A percentile compares a stretch with the other conserved stretches of the same genome.
Conservation (phyloP, 2,329 filamentous ascomycete species). For the Colletotrichum sojae region DNA sequence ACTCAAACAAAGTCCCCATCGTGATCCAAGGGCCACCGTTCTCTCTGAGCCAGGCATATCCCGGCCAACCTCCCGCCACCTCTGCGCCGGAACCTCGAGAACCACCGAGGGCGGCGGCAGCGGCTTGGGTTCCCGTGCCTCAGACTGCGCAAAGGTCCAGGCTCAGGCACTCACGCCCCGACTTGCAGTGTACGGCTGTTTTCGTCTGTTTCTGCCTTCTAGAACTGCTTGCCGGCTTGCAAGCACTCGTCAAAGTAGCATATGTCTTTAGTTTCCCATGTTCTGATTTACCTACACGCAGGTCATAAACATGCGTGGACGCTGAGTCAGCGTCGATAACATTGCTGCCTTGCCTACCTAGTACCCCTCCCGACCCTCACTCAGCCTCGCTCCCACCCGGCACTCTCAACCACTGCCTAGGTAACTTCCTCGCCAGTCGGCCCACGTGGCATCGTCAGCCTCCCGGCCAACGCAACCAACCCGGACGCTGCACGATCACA, state of each 20-base stretch:
- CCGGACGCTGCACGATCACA: not conserved
- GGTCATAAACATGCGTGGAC: too few species aligned
- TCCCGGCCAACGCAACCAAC: conserved; percentile 12
- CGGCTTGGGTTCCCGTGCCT: not conserved
- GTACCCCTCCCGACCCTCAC: not conserved
- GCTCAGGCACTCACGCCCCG: not conserved
- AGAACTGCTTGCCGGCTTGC: conserved; percentile 1
- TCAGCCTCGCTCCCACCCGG: conserved; percentile 11
- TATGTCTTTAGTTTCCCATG: too few species aligned
- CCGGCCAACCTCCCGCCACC: conserved; percentile 23
- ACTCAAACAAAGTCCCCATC: conserved; percentile 10
- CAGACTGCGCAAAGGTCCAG: conserved; percentile 6
- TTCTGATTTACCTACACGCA: too few species aligned
- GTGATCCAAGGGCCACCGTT: conserved; percentile 12
- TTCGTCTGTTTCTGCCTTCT: conserved; percentile 1
- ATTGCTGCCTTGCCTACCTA: not conserved
- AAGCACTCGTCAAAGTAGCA: too few species aligned
- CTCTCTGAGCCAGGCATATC: conserved; percentile 16
- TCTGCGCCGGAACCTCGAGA: conserved; percentile 13
- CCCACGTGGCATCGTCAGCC: conserved; percentile 6
- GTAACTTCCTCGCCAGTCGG: too few species aligned
- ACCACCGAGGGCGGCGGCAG: conserved; percentile 26
- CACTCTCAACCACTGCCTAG: not conserved
- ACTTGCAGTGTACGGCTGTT: not conserved
- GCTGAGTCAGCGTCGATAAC: not conserved